A percentile compares a stretch with the other conserved stretches of the same genome.
These are phyloP conservation scores for Toxicodendron radicans DNA, from an alignment of 345 rosid species.

Conservation along the genomic window DNA sequence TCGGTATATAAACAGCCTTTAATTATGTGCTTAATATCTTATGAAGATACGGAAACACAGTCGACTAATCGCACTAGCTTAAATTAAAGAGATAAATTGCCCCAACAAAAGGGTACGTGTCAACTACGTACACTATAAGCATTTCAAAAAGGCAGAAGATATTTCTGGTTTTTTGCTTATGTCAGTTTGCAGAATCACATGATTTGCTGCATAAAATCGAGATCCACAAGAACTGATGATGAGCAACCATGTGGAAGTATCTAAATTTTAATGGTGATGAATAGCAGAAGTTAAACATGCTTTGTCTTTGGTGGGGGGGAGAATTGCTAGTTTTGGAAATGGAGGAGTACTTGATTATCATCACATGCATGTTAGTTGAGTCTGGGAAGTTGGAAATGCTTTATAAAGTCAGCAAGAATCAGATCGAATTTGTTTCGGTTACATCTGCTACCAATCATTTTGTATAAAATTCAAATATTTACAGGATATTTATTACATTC, in stretches of 20 bases:
- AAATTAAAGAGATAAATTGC: neutral
- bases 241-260: too few relatives aligned
- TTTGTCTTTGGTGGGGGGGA: neutral
- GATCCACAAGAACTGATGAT: neutral
- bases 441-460: neutral
- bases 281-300: neutral
- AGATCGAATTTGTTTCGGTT: slow-evolving; percentile 5
- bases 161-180: neutral
- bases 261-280: neutral
- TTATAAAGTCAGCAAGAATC: neutral
- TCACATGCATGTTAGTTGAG: slow-evolving; percentile 12
- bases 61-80: slow-evolving; percentile 4
- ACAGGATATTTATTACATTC: neutral
- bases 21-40: too few relatives aligned
- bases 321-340: neutral
- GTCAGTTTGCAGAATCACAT: neutral
- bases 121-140: neutral
- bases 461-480: too few relatives aligned
- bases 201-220: neutral
- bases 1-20: neutral
- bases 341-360: neutral
- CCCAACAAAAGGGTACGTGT: slow-evolving; percentile 3
- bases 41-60: neutral
- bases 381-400: neutral
- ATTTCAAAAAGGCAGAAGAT: neutral